These are phyloP conservation scores for Cutaneotrichosporon sp. DNA, from an alignment of 1,284 basidiomycete genomes.

Conservation along the genomic window DNA sequence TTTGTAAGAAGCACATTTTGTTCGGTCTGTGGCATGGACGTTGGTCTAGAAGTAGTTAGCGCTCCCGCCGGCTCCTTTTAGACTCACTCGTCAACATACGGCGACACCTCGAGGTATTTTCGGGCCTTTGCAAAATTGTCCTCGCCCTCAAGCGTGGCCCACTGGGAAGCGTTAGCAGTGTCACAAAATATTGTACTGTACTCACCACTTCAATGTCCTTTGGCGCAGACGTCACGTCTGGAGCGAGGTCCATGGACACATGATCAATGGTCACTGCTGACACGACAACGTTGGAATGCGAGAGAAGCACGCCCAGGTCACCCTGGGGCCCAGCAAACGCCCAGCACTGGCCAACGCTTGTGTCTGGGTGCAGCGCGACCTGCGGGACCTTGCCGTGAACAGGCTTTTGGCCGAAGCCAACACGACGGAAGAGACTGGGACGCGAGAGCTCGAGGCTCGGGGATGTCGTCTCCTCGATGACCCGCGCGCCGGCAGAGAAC, in stretches of 20 bases:
- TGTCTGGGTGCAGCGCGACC: constrained; percentile 68
- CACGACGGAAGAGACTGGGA: constrained; percentile 19
- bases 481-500: constrained; percentile 69
- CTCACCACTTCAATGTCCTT: constrained; percentile 63
- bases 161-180: constrained; percentile 48
- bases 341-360: constrained; percentile 72
- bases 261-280: constrained; percentile 84
- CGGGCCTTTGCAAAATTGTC: constrained; percentile 62
- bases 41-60: constrained; percentile 27
- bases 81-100: not conserved
- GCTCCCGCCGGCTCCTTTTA: not conserved
- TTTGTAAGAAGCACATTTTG: constrained; percentile 60
- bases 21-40: constrained; percentile 27
- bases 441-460: constrained; percentile 57
- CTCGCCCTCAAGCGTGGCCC: constrained; percentile 72
- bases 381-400: constrained; percentile 73
- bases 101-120: constrained; percentile 30
- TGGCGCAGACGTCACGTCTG: constrained; percentile 74
- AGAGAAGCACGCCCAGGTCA: constrained; percentile 73
- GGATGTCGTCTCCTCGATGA: constrained; percentile 76
- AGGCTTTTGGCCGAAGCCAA: constrained; percentile 37
- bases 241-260: constrained; percentile 67
- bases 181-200: constrained; percentile 1
- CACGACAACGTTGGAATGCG: constrained; percentile 59
- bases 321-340: constrained; percentile 74